phyloP scores from a whole-genome alignment of 2,329 filamentous ascomycete genomes.

The Pseudocercospora fuligena region DNA sequence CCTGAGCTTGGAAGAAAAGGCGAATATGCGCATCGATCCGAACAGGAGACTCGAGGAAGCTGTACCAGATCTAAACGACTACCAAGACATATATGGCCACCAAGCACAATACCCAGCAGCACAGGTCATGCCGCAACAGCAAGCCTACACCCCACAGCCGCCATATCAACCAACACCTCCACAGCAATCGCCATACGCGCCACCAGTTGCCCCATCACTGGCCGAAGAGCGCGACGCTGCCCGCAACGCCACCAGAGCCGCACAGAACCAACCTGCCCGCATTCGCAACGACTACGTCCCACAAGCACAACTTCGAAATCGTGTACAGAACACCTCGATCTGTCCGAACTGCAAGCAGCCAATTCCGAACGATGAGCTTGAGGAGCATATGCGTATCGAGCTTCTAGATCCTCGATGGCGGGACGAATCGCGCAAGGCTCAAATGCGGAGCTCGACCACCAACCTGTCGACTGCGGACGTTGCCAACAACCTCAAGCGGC shows the following conservation, averaged over 20 bases:
- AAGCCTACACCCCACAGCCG: constrained; percentile 35
- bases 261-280: constrained; percentile 61
- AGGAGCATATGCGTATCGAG: constrained; percentile 93
- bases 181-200: constrained; percentile 36
- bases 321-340: constrained; percentile 66
- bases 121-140: constrained; percentile 32
- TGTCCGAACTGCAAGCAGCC: constrained; percentile 94
- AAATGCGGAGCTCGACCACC: constrained; percentile 81
- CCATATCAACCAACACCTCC: constrained; percentile 33
- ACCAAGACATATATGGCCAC: constrained; percentile 47
- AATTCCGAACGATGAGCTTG: constrained; percentile 84
- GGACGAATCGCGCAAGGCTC: constrained; percentile 88
- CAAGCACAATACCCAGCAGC: constrained; percentile 35
- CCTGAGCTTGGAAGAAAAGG: constrained; percentile 92
- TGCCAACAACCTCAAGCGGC: constrained; percentile 91
- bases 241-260: constrained; percentile 72
- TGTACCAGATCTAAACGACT: constrained; percentile 74
- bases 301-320: constrained; percentile 66
- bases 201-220: constrained; percentile 34
- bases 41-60: constrained; percentile 91
- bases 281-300: constrained; percentile 94
- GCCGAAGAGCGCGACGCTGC: constrained; percentile 60
- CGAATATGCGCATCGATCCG: constrained; percentile 81
- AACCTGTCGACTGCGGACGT: constrained; percentile 87
- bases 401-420: constrained; percentile 94